phyloP scores from a whole-genome alignment of 2,329 filamentous ascomycete species.

The Tolypocladium ophioglossoides region DNA sequence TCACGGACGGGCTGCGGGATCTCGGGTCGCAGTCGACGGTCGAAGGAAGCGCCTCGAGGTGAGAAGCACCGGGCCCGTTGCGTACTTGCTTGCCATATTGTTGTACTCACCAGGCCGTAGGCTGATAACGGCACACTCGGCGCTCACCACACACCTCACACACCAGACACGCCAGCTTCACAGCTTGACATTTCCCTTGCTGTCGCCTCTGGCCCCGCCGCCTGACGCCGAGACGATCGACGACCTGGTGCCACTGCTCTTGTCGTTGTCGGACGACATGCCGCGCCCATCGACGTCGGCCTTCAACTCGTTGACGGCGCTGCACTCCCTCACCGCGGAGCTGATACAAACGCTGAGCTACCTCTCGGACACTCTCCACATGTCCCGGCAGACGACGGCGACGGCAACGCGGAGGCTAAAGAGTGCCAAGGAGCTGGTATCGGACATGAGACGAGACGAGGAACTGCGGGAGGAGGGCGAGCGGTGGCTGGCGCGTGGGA shows the following conservation, averaged over 20 bases:
- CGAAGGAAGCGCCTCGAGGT: conserved; percentile 64
- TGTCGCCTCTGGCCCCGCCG: conserved; percentile 56
- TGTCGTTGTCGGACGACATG: conserved; percentile 54
- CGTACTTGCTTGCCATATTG: background rate
- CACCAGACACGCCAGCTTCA: conserved; percentile 70
- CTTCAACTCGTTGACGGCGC: conserved; percentile 54
- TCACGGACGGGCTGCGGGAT: conserved; percentile 60
- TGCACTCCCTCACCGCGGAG: conserved; percentile 62
- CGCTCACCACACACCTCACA: conserved; percentile 61
- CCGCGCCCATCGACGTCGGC: conserved; percentile 53
- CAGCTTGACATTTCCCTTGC: conserved; percentile 58
- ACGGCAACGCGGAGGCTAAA: conserved; percentile 71
- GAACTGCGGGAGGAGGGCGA: conserved; percentile 76
- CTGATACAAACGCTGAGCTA: conserved; percentile 73
- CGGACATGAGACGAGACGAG: conserved; percentile 74
- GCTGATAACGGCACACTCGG: conserved; percentile 65
- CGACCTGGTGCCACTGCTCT: conserved; percentile 56
- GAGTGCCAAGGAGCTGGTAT: conserved; percentile 73
- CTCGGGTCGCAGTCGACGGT: conserved; percentile 63
- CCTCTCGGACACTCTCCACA: conserved; percentile 84
- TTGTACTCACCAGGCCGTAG: conserved; percentile 29
- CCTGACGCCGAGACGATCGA: conserved; percentile 57
- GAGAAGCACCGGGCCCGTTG: conserved; percentile 10
- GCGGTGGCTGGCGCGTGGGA: conserved; percentile 67
- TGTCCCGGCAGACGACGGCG: conserved; percentile 80